A percentile compares a stretch with the other conserved stretches of the same genome.
These are phyloP conservation scores for Monilinia polystroma DNA, from an alignment of 2,329 filamentous ascomycete species.

Conservation along the genomic window DNA sequence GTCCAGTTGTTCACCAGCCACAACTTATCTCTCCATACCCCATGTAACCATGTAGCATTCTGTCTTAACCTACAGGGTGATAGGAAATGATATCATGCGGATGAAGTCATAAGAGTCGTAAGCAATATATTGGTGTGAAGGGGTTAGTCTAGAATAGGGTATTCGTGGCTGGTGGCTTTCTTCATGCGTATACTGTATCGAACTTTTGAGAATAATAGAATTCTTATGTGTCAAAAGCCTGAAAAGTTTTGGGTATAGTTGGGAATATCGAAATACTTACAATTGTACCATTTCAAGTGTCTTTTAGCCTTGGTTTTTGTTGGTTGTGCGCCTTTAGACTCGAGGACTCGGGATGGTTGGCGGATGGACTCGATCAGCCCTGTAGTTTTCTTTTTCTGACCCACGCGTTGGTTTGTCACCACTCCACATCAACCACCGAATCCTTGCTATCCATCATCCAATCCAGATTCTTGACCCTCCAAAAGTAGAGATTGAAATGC, in stretches of 20 bases:
- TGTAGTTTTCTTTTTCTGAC: background rate
- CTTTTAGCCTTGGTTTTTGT: slow-evolving; percentile 15
- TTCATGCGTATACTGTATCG: background rate
- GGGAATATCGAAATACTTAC: background rate
- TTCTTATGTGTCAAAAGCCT: background rate
- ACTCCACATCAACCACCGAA: background rate
- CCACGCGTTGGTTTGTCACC: slow-evolving; percentile 3
- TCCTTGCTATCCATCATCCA: slow-evolving; percentile 2
- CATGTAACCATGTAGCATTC: background rate
- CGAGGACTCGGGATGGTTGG: background rate
- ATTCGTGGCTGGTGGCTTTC: slow-evolving; percentile 5
- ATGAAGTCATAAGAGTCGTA: background rate
- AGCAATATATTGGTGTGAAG: background rate
- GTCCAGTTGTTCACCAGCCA: slow-evolving; percentile 12
- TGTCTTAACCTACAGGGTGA: background rate
- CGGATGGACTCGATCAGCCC: slow-evolving; percentile 9
- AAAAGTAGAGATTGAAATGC: background rate
- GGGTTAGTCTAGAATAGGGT: background rate
- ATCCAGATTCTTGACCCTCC: slow-evolving; percentile 4
- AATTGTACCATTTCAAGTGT: background rate
- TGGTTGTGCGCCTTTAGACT: background rate
- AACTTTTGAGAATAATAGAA: background rate
- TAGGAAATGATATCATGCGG: slow-evolving; percentile 17
- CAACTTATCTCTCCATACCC: slow-evolving; percentile 14
- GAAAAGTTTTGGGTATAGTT: background rate